Evolutionary conservation across 345 rosid genomes (phyloP).

Genomic region (Ceriops tagal): DNA sequence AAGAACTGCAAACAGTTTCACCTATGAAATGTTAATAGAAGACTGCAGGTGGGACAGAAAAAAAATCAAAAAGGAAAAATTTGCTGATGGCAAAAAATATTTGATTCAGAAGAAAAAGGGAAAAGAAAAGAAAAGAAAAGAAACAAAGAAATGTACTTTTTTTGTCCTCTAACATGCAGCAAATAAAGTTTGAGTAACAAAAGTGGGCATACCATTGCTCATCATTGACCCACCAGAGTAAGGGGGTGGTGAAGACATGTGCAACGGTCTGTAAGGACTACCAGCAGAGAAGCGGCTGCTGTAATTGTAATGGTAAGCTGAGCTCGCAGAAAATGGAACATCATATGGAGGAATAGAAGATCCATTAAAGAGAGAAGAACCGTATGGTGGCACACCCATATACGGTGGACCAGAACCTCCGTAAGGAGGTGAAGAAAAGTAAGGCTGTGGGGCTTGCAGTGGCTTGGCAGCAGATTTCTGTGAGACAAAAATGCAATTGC

Average conservation of each 20-base stretch:
- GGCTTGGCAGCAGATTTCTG: slow-evolving; percentile 88
- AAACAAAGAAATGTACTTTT: not conserved
- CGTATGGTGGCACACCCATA: slow-evolving; percentile 91
- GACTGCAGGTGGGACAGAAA: not conserved
- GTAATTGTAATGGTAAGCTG: slow-evolving; percentile 87
- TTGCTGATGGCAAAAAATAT: too few species aligned
- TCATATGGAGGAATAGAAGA: slow-evolving; percentile 87
- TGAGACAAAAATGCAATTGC: not conserved
- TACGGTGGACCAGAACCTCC: slow-evolving; percentile 75
- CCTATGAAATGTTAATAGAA: not conserved
- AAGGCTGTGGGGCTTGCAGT: slow-evolving; percentile 56
- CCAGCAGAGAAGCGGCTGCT: slow-evolving; percentile 68
- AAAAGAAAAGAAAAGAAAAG: not conserved
- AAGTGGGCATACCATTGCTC: slow-evolving; percentile 51
- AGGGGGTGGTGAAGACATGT: slow-evolving; percentile 78
- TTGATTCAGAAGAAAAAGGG: not conserved
- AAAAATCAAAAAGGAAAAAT: too few species aligned
- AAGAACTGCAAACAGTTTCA: not conserved
- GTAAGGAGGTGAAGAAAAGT: slow-evolving; percentile 70
- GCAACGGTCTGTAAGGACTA: slow-evolving; percentile 80
- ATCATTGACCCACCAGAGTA: slow-evolving; percentile 86
- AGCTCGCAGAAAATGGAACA: slow-evolving; percentile 79
- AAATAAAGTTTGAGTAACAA: not conserved
- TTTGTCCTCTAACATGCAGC: not conserved
- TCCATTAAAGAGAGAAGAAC: slow-evolving; percentile 72